phyloP scores from a whole-genome alignment of 805 yeast species.

The Blastobotrys mokoenaii region DNA sequence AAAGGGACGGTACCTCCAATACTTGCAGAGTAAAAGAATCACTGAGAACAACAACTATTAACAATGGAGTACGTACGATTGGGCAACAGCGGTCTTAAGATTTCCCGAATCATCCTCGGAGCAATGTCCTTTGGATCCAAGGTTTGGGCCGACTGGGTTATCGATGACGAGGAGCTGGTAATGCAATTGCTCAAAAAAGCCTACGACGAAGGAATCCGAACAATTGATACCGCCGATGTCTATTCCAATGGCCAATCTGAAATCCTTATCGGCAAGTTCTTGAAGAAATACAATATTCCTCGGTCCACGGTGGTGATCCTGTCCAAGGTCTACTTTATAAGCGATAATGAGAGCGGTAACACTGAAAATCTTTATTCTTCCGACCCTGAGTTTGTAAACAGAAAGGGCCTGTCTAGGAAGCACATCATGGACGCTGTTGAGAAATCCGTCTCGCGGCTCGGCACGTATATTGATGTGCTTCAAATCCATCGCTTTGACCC shows the following conservation, averaged over 20 bases:
- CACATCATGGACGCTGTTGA: constrained; percentile 41
- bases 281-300: constrained; percentile 41
- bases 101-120: constrained; percentile 33
- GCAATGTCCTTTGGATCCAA: constrained; percentile 30
- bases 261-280: constrained; percentile 42
- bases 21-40: no score
- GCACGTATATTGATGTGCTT: constrained; percentile 42
- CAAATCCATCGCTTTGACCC: constrained; percentile 52
- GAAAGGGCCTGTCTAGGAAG: constrained; percentile 36
- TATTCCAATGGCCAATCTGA: constrained; percentile 41
- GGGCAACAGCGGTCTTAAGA: constrained; percentile 33
- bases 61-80: constrained; percentile 12
- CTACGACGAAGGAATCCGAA: constrained; percentile 38
- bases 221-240: constrained; percentile 38
- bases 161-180: constrained; percentile 39
- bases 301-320: constrained; percentile 50
- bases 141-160: constrained; percentile 35
- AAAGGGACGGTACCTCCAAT: no score
- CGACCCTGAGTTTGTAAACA: constrained; percentile 21
- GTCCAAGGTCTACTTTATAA: constrained; percentile 30
- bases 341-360: background rate
- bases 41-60: background rate
- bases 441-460: constrained; percentile 35
- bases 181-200: constrained; percentile 37
- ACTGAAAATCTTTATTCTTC: background rate